Evolutionary conservation across 192 early-diverging fungal species (phyloP), one percentile per base, ranked within the genome.

Genomic region (Coemansia sp.): DNA sequence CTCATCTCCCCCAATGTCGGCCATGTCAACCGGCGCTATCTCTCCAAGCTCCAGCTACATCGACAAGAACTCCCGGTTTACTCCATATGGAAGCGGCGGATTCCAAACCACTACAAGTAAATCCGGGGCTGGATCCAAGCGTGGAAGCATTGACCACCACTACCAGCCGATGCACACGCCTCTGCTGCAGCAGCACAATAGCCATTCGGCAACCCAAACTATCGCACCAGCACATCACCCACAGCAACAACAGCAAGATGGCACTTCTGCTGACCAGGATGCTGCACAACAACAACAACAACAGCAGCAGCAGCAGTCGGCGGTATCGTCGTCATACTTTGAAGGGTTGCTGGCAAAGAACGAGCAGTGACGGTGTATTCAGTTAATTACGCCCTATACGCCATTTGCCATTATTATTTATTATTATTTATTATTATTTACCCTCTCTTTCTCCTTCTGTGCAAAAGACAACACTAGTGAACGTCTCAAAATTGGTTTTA

Each of bases 91-190:
- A 18, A 24, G 43, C 33, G 21, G 43, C 38, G 46, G 48, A 1
- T 76, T 76, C 67, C 68, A 75, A 63, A 34, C 72, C 11, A 46
- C 66, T 4, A 24, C 43, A 18, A 43, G 64, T 33, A 64, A 69
- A 60, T 35, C 62, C 14, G 62, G 64, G 7, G 55, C 64, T n/a
- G 73, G 69, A 35, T 72, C 73, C 0, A 81, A 81, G 73, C 78
- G 78, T 48, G 74, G 74, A 36, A 81, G 78, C 64, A 63, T 81
- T 6, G 78, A 81, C 67, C 70, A 81, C 55, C 78, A 81, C 60
- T 81, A 81, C 49, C 71, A 66, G 20, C 60, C 64, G 41, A 41
- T 75, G 52, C 78, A 81, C 21, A 55, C 63, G 23, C 59, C 65
- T 21, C 44, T 64, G 63, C 67, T 62, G 62, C 72, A 46, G 59